phyloP scores from a whole-genome alignment of 768 basidiomycete species.

The Suillus tomentosus region DNA sequence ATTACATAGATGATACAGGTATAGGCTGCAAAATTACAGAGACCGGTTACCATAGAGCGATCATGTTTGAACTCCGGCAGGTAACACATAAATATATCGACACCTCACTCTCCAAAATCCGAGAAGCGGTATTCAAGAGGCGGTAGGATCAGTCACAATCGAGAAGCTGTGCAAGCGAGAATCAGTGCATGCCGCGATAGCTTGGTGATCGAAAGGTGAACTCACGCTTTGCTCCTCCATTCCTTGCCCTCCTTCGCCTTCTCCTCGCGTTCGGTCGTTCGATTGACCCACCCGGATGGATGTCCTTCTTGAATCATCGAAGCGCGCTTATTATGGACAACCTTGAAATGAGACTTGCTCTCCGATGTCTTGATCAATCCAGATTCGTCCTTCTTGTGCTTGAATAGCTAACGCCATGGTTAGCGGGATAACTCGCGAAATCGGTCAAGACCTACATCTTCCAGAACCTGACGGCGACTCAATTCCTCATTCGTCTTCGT shows the following conservation, averaged over 20 bases:
- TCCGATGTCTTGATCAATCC: conserved; percentile 39
- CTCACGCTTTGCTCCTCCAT: conserved; percentile 59
- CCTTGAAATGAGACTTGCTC: conserved; percentile 73
- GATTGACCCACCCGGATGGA: conserved; percentile 73
- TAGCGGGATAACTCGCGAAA: not conserved
- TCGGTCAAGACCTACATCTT: conserved; percentile 46
- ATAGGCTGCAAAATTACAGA: not conserved
- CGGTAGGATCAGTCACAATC: not conserved
- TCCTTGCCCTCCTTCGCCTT: conserved; percentile 43
- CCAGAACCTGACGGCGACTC: conserved; percentile 53
- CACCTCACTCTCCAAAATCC: not conserved
- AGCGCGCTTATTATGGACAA: conserved; percentile 70
- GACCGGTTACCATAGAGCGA: not conserved
- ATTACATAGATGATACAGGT: not conserved
- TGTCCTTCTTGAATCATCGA: conserved; percentile 68
- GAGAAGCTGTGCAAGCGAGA: not conserved
- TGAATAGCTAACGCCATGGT: conserved; percentile 49
- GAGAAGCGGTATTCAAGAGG: not conserved
- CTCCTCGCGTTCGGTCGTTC: conserved; percentile 45
- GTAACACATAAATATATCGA: not conserved
- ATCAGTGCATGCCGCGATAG: not conserved
- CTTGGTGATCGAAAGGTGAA: conserved; percentile 5
- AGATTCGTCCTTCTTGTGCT: conserved; percentile 55
- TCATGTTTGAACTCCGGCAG: not conserved
- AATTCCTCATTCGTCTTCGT: conserved; percentile 49